These are phyloP conservation scores for Ceratocystis colombiana DNA, from an alignment of 2,329 filamentous ascomycete genomes.

Conservation along the genomic window DNA sequence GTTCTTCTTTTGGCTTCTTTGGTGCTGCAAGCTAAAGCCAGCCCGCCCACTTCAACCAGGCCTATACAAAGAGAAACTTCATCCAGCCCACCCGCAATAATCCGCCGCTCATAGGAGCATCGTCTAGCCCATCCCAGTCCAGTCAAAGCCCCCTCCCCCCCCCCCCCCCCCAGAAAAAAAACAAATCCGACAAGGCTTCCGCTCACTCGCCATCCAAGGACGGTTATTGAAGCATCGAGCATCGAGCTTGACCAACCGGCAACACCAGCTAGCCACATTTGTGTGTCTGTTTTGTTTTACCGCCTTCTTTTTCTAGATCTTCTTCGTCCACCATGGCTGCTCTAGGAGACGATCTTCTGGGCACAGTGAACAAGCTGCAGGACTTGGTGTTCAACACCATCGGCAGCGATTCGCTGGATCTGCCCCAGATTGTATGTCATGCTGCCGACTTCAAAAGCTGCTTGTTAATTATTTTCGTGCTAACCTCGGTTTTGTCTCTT, in stretches of 20 bases:
- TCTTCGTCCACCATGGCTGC: slow-evolving; percentile 59
- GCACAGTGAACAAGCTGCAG: slow-evolving; percentile 95
- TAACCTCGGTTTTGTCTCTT: slow-evolving; percentile 25
- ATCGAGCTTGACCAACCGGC: slow-evolving; percentile 1
- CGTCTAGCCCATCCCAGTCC: slow-evolving; percentile 2
- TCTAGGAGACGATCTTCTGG: slow-evolving; percentile 88
- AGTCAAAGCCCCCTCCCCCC: neutral
- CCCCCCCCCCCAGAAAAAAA: neutral
- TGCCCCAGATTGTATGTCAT: slow-evolving; percentile 84
- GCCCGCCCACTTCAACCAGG: neutral
- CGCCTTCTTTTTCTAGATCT: neutral
- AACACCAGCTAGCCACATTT: slow-evolving; percentile 1
- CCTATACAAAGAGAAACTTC: slow-evolving; percentile 4
- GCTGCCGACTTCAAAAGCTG: neutral
- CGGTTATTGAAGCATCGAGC: slow-evolving; percentile 7
- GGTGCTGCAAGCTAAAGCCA: slow-evolving; percentile 13
- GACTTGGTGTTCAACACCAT: slow-evolving; percentile 99
- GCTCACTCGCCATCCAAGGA: neutral
- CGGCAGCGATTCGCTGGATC: slow-evolving; percentile 92
- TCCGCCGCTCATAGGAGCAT: slow-evolving; percentile 1
- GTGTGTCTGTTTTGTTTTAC: slow-evolving; percentile 18
- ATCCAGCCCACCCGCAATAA: slow-evolving; percentile 8
- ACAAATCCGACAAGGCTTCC: slow-evolving; percentile 8
- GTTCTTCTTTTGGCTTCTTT: slow-evolving; percentile 1
- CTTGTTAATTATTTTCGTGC: slow-evolving; percentile 23